phyloP scores from a whole-genome alignment of 2,329 filamentous ascomycete species.

The Phaeosphaeriaceae sp. region DNA sequence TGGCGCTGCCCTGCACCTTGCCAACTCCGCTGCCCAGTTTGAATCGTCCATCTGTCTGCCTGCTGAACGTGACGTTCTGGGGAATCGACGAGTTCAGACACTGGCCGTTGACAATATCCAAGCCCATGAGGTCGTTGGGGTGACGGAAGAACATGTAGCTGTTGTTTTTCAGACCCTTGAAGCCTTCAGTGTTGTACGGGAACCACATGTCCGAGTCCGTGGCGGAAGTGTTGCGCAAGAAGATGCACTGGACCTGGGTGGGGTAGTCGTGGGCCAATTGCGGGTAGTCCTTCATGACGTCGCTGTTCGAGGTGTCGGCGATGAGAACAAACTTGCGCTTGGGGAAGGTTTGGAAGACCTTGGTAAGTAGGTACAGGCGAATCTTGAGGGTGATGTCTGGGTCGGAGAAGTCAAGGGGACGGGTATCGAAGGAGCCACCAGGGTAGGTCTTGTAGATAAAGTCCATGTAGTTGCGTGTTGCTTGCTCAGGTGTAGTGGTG shows the following conservation, averaged over 20 bases:
- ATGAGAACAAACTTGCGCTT: constrained; percentile 77
- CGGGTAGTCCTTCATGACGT: constrained; percentile 73
- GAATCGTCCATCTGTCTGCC: constrained; percentile 32
- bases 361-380: constrained; percentile 72
- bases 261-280: constrained; percentile 71
- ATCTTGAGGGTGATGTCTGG: constrained; percentile 74
- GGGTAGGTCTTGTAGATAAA: constrained; percentile 82
- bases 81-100: constrained; percentile 70
- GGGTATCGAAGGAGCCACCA: constrained; percentile 76
- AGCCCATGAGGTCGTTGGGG: constrained; percentile 69
- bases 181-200: constrained; percentile 77
- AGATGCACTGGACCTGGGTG: constrained; percentile 77
- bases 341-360: constrained; percentile 78
- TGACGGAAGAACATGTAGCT: constrained; percentile 82
- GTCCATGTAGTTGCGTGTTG: constrained; percentile 79
- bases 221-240: constrained; percentile 74
- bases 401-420: constrained; percentile 79
- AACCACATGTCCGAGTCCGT: constrained; percentile 73
- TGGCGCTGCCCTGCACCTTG: constrained; percentile 34
- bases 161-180: constrained; percentile 69
- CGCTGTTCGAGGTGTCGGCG: constrained; percentile 77
- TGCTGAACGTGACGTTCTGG: constrained; percentile 74
- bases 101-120: constrained; percentile 72
- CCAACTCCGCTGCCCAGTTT: constrained; percentile 33
- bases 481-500: constrained; percentile 80